Evolutionary conservation across 2,329 filamentous ascomycete genomes (phyloP), one percentile per base, ranked within the genome.

Genomic region (Diaporthe australafricana): DNA sequence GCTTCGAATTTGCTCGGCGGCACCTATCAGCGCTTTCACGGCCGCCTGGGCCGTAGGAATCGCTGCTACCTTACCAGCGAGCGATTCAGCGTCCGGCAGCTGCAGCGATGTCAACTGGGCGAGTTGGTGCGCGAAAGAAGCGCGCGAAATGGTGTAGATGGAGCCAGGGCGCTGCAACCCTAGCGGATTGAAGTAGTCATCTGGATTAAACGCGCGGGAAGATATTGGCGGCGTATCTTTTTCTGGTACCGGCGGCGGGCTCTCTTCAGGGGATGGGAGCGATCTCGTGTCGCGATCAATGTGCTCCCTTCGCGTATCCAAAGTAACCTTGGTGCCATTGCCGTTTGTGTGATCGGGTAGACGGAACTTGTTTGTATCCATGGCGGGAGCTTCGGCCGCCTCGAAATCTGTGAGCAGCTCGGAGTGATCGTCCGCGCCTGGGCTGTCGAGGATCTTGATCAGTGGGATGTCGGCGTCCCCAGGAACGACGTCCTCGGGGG

Each of bases 121-220:
- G 68, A 98, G 90, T 81, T 98, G 96, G 77, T 94, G 97, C 74
- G 94, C 94, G 81, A 99, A 98, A 8, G 96, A 98, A 42, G 93
- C 93, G 55, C 96, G 91, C 2, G 95, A 98, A 72, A 99, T 89
- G 1, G 96, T 98, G 82, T 97, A 98, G 76, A 98, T 95, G 45
- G 96, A 98, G 52, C 93, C 93, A 4, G 95, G 88, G 16, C 95
- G 89, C 71, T 89, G 89, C 56, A 91, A 85, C 27, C 89, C 89
- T 53, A 90, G 86, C 5, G 90, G 89, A 47, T 91, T 90, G 80
- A 94, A 94, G 80, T 93, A 93, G 47, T 88, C 85, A 48, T 86
- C 83, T 40, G 88, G 82, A 70, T 89, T 87, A 53, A 86, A 82
- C 70, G 65, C 72, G 62, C 25, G 75, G 70, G 47, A 67, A 60